phyloP scores from a whole-genome alignment of 2,329 filamentous ascomycete genomes.

The Aspergillus versicolor region DNA sequence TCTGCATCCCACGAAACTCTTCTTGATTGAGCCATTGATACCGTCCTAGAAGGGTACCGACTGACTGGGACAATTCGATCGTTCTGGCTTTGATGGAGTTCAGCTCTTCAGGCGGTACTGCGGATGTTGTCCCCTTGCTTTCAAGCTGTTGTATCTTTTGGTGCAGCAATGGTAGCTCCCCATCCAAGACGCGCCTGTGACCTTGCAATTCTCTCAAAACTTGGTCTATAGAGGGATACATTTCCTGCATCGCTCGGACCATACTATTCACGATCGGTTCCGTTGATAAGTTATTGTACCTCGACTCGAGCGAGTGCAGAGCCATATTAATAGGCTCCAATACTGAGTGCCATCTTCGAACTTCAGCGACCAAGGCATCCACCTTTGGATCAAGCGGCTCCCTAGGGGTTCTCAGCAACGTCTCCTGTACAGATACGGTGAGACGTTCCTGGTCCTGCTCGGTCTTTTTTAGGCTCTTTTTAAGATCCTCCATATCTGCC shows the following conservation, averaged over 20 bases:
- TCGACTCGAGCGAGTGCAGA: constrained; percentile 45
- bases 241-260: constrained; percentile 32
- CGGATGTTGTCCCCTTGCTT: neutral
- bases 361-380: neutral
- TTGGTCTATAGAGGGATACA: constrained; percentile 33
- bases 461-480: constrained; percentile 3
- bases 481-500: constrained; percentile 20
- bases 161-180: constrained; percentile 5
- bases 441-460: neutral
- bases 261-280: constrained; percentile 37
- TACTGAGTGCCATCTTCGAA: neutral
- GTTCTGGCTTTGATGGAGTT: constrained; percentile 6
- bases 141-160: constrained; percentile 9
- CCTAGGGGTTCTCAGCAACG: neutral
- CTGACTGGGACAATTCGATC: constrained; percentile 2
- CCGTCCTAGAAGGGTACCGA: constrained; percentile 4
- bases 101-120: constrained; percentile 1
- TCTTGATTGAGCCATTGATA: constrained; percentile 9
- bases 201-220: constrained; percentile 21
- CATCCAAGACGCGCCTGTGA: constrained; percentile 18
- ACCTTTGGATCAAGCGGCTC: constrained; percentile 5
- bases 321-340: constrained; percentile 17
- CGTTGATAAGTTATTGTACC: constrained; percentile 51
- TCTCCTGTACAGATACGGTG: neutral
- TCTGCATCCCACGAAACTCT: constrained; percentile 8